A percentile compares a stretch with the other conserved stretches of the same genome.
Conservation (phyloP, 495 filamentous ascomycete genomes). For the Lichina pygmaea region DNA sequence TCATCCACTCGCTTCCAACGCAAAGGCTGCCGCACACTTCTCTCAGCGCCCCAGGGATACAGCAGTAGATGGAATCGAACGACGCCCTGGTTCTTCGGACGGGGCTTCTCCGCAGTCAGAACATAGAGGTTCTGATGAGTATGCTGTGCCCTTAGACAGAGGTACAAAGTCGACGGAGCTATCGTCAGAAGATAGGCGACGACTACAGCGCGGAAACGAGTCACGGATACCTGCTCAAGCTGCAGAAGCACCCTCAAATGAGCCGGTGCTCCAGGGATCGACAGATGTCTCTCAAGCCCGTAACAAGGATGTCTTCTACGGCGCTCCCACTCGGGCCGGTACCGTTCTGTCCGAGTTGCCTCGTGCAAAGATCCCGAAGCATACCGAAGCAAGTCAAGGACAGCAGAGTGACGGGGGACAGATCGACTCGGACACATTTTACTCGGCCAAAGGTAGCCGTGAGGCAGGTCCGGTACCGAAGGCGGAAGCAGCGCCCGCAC, state of each 20-base stretch:
- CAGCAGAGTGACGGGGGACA: slow-evolving; percentile 4
- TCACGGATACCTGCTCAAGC: slow-evolving; percentile 23
- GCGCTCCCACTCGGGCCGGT: slow-evolving; percentile 17
- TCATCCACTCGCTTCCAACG: slow-evolving; percentile 35
- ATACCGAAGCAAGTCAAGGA: slow-evolving; percentile 17
- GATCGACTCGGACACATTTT: slow-evolving; percentile 31
- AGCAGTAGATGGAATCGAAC: background rate
- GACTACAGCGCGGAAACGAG: slow-evolving; percentile 25
- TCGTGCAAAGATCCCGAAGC: slow-evolving; percentile 29
- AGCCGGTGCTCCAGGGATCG: background rate
- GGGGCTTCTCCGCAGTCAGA: background rate
- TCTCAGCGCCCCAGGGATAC: slow-evolving; percentile 26
- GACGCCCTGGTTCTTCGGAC: background rate
- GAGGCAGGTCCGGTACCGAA: slow-evolving; percentile 5
- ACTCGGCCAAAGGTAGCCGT: slow-evolving; percentile 12
- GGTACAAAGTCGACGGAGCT: background rate
- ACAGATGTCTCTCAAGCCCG: slow-evolving; percentile 15
- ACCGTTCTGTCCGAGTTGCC: slow-evolving; percentile 27
- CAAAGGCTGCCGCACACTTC: slow-evolving; percentile 32
- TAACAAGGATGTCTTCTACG: slow-evolving; percentile 32
- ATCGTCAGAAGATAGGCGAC: slow-evolving; percentile 15
- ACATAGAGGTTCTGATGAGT: background rate
- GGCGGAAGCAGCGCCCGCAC: slow-evolving; percentile 8
- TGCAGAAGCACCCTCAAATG: slow-evolving; percentile 11
- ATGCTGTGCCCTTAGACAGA: no score